Evolutionary conservation across 2,329 filamentous ascomycete genomes (phyloP).

Genomic region (Sarocladiaceae sp.): DNA sequence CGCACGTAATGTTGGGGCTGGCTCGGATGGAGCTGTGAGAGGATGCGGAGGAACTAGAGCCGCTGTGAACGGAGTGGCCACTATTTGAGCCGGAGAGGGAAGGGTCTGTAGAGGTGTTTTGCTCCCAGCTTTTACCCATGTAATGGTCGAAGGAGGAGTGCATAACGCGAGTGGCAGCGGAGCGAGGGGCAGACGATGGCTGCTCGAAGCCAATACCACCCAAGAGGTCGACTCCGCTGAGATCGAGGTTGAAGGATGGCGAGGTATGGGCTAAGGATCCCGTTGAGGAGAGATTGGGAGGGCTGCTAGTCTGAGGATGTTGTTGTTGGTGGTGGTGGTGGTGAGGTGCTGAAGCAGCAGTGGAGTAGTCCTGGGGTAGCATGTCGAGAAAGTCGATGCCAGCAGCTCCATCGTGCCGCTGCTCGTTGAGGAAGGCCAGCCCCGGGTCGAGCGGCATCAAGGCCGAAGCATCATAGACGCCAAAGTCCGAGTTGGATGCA

Average conservation of each 20-base stretch:
- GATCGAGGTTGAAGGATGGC: background rate
- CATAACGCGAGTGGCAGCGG: conserved; percentile 3
- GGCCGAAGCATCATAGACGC: background rate
- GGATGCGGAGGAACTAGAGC: background rate
- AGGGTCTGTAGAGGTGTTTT: conserved; percentile 11
- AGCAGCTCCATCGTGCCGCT: conserved; percentile 21
- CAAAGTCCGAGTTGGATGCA: background rate
- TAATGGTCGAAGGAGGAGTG: conserved; percentile 16
- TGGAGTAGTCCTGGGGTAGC: conserved; percentile 21
- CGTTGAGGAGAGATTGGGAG: background rate
- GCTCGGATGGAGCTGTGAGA: background rate
- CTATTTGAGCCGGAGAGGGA: conserved; percentile 19
- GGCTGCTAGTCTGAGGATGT: conserved; percentile 8
- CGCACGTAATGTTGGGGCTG: conserved; percentile 30
- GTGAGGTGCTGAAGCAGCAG: conserved; percentile 11
- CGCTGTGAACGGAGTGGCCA: conserved; percentile 10
- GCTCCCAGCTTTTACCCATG: conserved; percentile 15
- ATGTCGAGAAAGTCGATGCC: conserved; percentile 28
- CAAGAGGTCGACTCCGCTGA: conserved; percentile 23
- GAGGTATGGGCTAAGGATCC: background rate
- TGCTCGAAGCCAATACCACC: conserved; percentile 27
- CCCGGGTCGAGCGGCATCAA: conserved; percentile 19
- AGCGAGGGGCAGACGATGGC: conserved; percentile 6
- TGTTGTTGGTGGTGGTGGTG: conserved; percentile 10
- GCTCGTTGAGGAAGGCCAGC: conserved; percentile 28